Evolutionary conservation across 75 land plant species (phyloP).

Genomic region (Adiantum capillusveneris): DNA sequence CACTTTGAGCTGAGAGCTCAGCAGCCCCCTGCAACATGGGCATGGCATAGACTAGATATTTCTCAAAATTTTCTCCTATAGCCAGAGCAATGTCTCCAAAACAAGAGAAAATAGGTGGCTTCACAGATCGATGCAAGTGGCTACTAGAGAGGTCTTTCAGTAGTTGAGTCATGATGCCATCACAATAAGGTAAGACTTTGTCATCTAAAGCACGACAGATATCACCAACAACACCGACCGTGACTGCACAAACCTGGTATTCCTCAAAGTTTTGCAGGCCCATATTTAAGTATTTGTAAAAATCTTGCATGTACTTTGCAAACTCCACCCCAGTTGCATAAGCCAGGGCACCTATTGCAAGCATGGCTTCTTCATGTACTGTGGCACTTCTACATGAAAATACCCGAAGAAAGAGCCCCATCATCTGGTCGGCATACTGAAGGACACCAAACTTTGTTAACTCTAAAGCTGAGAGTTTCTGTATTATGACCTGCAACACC

Average conservation of each 20-base stretch:
- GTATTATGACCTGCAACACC: slow-evolving; percentile 87
- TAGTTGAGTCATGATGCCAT: slow-evolving; percentile 93
- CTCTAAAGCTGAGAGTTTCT: slow-evolving; percentile 69
- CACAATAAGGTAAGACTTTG: slow-evolving; percentile 76
- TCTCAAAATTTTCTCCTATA: slow-evolving; percentile 93
- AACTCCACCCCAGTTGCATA: slow-evolving; percentile 77
- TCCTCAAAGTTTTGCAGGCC: slow-evolving; percentile 95
- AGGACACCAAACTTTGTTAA: slow-evolving; percentile 59
- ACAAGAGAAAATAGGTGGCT: slow-evolving; percentile 91
- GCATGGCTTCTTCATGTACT: slow-evolving; percentile 96
- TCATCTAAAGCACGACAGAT: slow-evolving; percentile 88
- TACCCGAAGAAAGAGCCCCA: slow-evolving; percentile 71
- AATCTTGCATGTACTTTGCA: slow-evolving; percentile 84
- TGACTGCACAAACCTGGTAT: slow-evolving; percentile 88
- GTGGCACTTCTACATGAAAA: slow-evolving; percentile 86
- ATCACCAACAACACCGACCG: slow-evolving; percentile 93
- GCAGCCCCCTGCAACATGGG: slow-evolving; percentile 95
- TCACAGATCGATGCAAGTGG: slow-evolving; percentile 87
- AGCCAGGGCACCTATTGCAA: slow-evolving; percentile 89
- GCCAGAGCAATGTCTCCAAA: slow-evolving; percentile 94
- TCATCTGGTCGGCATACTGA: slow-evolving; percentile 82
- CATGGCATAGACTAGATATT: slow-evolving; percentile 89
- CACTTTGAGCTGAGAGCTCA: slow-evolving; percentile 56
- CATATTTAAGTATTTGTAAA: slow-evolving; percentile 86
- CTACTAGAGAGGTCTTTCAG: slow-evolving; percentile 84